Percentiles rank a stretch among this genome's conserved stretches.
Conservation (phyloP, 192 early-diverging fungal species). For the Mortierella claussenii region DNA sequence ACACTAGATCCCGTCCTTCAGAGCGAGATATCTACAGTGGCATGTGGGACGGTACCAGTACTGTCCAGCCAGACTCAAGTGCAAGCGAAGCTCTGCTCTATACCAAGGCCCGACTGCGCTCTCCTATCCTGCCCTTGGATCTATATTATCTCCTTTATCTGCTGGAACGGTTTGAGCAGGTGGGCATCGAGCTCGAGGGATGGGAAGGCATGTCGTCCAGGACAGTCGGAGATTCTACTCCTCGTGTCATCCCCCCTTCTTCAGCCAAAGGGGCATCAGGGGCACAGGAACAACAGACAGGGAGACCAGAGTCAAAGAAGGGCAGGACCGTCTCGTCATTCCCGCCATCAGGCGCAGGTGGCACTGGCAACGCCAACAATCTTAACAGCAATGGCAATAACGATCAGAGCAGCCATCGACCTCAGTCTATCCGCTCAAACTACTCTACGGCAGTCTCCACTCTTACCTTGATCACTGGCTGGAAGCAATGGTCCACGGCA, state of each 20-base stretch:
- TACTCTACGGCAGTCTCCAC: constrained; percentile 56
- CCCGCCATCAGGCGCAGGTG: not conserved
- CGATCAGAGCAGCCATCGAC: too few relatives aligned
- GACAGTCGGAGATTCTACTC: constrained; percentile 29
- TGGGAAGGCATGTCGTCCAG: constrained; percentile 27
- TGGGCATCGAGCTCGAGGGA: constrained; percentile 43
- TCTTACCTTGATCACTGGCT: constrained; percentile 53
- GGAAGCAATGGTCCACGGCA: constrained; percentile 56
- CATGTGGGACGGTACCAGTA: constrained; percentile 35
- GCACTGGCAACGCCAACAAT: not conserved
- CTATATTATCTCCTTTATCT: constrained; percentile 52
- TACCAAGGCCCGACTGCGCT: constrained; percentile 18
- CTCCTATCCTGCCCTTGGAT: constrained; percentile 45
- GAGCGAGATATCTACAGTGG: constrained; percentile 12
- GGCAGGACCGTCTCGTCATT: not conserved
- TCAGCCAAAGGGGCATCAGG: too few relatives aligned
- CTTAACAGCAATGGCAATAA: too few relatives aligned
- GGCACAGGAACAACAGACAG: too few relatives aligned
- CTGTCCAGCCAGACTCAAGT: constrained; percentile 20
- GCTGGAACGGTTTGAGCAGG: constrained; percentile 48
- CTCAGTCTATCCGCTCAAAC: constrained; percentile 53
- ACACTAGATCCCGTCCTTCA: not conserved
- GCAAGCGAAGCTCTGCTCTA: constrained; percentile 31
- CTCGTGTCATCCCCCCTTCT: constrained; percentile 16
- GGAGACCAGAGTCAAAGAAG: too few relatives aligned